Percentiles rank a stretch among this genome's conserved stretches.
These are phyloP conservation scores for Hypoxylon intermedium DNA, from an alignment of 495 filamentous ascomycete genomes.

Conservation along the genomic window DNA sequence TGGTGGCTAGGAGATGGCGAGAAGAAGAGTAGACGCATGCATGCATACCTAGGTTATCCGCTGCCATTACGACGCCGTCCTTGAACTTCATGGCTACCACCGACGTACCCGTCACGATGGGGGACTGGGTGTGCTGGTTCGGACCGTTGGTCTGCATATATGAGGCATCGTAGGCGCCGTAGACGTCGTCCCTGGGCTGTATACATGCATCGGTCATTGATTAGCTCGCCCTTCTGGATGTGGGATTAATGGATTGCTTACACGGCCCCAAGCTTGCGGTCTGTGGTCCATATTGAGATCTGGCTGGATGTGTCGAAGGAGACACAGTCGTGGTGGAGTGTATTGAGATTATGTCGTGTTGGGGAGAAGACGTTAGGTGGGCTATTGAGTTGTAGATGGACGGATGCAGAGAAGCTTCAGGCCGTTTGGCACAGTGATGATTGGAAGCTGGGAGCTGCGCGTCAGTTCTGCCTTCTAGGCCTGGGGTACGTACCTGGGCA, in stretches of 20 bases:
- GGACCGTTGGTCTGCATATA: conserved; percentile 74
- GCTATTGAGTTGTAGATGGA: conserved; percentile 3
- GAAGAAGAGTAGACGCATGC: neutral
- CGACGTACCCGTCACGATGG: conserved; percentile 94
- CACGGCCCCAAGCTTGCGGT: conserved; percentile 95
- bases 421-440: no score
- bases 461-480: conserved; percentile 43
- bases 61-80: conserved; percentile 93
- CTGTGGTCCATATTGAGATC: conserved; percentile 80
- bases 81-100: conserved; percentile 94
- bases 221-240: conserved; percentile 10
- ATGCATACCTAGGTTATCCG: conserved; percentile 87
- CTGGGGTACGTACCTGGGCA: conserved; percentile 10
- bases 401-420: neutral
- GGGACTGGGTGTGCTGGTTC: conserved; percentile 85
- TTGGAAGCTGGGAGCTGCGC: conserved; percentile 41
- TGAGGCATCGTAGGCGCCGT: conserved; percentile 87
- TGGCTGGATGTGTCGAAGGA: no score
- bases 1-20: neutral
- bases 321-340: neutral
- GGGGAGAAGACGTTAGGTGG: neutral
- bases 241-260: conserved; percentile 56
- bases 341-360: neutral
- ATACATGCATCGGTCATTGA: conserved; percentile 1
- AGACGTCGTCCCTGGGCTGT: conserved; percentile 93